phyloP scores from a whole-genome alignment of 495 filamentous ascomycete genomes.

The Acidomyces sp. region DNA sequence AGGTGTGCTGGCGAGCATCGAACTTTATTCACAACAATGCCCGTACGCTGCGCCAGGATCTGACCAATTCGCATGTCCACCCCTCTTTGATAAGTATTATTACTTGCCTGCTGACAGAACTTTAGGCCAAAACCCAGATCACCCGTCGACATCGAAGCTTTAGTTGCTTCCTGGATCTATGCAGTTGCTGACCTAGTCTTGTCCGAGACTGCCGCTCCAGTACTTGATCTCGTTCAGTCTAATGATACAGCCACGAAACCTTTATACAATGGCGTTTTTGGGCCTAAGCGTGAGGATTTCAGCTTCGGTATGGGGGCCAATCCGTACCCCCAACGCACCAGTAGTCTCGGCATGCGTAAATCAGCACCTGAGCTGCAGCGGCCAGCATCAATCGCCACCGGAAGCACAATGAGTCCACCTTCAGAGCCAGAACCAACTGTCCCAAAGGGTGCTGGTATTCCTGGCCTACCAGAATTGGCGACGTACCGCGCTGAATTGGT shows the following conservation, averaged over 20 bases:
- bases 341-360: slow-evolving; percentile 5
- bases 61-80: slow-evolving; percentile 33
- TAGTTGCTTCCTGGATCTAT: slow-evolving; percentile 77
- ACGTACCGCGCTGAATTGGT: slow-evolving; percentile 67
- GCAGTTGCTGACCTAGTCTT: slow-evolving; percentile 65
- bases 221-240: slow-evolving; percentile 5
- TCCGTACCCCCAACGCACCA: slow-evolving; percentile 11
- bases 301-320: slow-evolving; percentile 10
- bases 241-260: not conserved
- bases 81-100: not conserved
- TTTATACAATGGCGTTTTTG: not conserved
- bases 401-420: slow-evolving; percentile 3
- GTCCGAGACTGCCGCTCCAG: slow-evolving; percentile 39
- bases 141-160: slow-evolving; percentile 51
- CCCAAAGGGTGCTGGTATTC: slow-evolving; percentile 7
- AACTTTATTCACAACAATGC: slow-evolving; percentile 70
- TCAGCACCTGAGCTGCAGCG: slow-evolving; percentile 7
- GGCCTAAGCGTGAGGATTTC: slow-evolving; percentile 6
- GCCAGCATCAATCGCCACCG: not conserved
- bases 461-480: slow-evolving; percentile 39
- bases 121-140: slow-evolving; percentile 3
- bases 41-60: slow-evolving; percentile 62
- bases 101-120: slow-evolving; percentile 3
- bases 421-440: slow-evolving; percentile 6
- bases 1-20: slow-evolving; percentile 64